These are phyloP conservation scores for Aspergillus baeticus DNA, from an alignment of 495 filamentous ascomycete species.

Conservation along the genomic window DNA sequence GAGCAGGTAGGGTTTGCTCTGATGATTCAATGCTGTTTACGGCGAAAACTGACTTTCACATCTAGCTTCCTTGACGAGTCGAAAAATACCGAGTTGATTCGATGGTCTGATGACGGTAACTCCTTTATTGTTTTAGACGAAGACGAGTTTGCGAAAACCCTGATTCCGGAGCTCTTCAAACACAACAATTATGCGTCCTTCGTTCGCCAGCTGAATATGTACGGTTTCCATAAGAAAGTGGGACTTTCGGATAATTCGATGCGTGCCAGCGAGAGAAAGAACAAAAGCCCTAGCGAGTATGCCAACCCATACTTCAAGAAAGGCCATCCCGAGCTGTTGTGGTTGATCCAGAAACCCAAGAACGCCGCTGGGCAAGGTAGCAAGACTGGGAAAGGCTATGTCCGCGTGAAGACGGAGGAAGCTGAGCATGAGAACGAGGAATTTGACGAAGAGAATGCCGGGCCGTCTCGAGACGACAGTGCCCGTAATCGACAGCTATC, in stretches of 20 bases:
- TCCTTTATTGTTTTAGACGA: slow-evolving; percentile 97
- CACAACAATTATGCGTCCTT: slow-evolving; percentile 99
- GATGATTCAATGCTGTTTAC: not conserved
- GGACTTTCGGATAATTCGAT: slow-evolving; percentile 96
- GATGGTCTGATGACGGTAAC: slow-evolving; percentile 95
- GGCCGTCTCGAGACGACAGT: slow-evolving; percentile 34
- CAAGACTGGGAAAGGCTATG: slow-evolving; percentile 48
- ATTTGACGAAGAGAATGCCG: slow-evolving; percentile 50
- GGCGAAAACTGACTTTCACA: slow-evolving; percentile 20
- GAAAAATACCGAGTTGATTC: slow-evolving; percentile 90
- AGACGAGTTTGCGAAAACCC: slow-evolving; percentile 95
- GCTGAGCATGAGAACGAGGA: slow-evolving; percentile 71
- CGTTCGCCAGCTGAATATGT: slow-evolving; percentile 98
- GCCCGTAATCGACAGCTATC: slow-evolving; percentile 41
- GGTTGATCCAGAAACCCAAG: slow-evolving; percentile 97
- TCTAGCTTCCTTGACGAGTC: slow-evolving; percentile 86
- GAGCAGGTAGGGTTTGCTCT: slow-evolving; percentile 71
- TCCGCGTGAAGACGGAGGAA: slow-evolving; percentile 69
- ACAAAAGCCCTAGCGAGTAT: slow-evolving; percentile 97
- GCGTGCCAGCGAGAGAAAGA: slow-evolving; percentile 93
- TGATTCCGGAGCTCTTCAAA: slow-evolving; percentile 98
- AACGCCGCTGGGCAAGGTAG: slow-evolving; percentile 50
- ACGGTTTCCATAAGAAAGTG: slow-evolving; percentile 98
- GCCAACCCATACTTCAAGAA: slow-evolving; percentile 94
- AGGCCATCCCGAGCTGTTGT: slow-evolving; percentile 88